A percentile compares a stretch with the other conserved stretches of the same genome.
phyloP scores from a whole-genome alignment of 768 basidiomycete genomes.

The Rhodotorula graminis region DNA sequence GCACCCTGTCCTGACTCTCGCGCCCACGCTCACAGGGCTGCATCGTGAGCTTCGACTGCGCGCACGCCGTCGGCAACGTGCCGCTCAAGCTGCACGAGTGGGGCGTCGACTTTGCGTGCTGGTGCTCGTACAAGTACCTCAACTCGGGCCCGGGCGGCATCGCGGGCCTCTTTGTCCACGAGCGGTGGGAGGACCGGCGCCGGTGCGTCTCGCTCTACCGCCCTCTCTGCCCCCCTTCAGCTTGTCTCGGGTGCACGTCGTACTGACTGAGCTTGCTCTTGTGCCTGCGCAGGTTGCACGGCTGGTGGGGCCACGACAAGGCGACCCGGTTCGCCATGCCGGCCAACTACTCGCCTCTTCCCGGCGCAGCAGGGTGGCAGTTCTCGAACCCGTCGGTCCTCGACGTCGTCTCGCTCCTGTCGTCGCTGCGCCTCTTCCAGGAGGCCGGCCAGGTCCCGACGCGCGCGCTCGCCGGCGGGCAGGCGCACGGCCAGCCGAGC shows the following conservation, averaged over 20 bases:
- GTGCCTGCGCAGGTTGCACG: constrained; percentile 61
- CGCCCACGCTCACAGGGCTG: constrained; percentile 61
- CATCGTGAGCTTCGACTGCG: constrained; percentile 92
- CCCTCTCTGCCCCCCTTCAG: no score
- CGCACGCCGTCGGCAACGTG: constrained; percentile 92
- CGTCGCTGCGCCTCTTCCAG: constrained; percentile 74
- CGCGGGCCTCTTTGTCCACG: constrained; percentile 84
- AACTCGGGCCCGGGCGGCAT: constrained; percentile 97
- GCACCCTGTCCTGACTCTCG: not conserved
- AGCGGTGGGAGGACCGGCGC: constrained; percentile 44
- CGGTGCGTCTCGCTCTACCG: constrained; percentile 1
- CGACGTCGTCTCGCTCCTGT: constrained; percentile 70
- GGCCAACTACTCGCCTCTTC: constrained; percentile 70
- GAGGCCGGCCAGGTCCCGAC: constrained; percentile 61
- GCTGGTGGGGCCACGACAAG: constrained; percentile 97
- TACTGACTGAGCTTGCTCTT: not conserved
- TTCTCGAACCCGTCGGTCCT: constrained; percentile 90
- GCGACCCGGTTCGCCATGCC: constrained; percentile 87
- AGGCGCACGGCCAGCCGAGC: not conserved
- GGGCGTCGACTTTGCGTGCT: constrained; percentile 94
- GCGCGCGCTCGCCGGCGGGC: not conserved
- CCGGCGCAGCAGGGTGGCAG: constrained; percentile 90
- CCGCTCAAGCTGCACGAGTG: constrained; percentile 83
- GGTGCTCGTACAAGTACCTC: constrained; percentile 96
- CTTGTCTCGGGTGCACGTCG: no score